These are phyloP conservation scores for Trichodelitschia bisporula DNA, from an alignment of 495 filamentous ascomycete species.

Conservation along the genomic window DNA sequence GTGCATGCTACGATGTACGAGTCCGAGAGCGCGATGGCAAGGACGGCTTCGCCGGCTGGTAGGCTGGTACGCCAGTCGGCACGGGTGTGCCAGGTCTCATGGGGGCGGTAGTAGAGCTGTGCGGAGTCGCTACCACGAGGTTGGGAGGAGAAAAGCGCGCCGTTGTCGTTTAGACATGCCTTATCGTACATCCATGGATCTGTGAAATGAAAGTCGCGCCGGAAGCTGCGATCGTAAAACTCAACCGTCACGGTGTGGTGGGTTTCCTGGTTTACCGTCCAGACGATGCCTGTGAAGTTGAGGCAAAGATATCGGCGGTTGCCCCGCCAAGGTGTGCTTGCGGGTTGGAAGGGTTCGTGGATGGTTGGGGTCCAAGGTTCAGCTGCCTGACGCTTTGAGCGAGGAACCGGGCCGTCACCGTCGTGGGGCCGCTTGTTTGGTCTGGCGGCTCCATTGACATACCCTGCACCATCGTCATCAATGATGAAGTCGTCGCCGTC, in stretches of 20 bases:
- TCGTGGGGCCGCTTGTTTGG: slow-evolving; percentile 26
- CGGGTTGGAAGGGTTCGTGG: slow-evolving; percentile 73
- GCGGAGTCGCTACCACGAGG: slow-evolving; percentile 35
- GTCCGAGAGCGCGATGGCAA: slow-evolving; percentile 75
- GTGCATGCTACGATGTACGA: slow-evolving; percentile 78
- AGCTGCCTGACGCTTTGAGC: neutral
- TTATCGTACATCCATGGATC: slow-evolving; percentile 90
- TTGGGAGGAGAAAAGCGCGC: slow-evolving; percentile 65
- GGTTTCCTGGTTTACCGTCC: slow-evolving; percentile 69
- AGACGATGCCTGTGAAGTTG: slow-evolving; percentile 80
- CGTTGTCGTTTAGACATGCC: slow-evolving; percentile 72
- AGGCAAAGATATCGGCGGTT: slow-evolving; percentile 82
- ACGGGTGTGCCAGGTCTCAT: slow-evolving; percentile 85
- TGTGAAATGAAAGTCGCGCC: slow-evolving; percentile 91
- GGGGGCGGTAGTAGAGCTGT: slow-evolving; percentile 84
- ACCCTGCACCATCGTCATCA: slow-evolving; percentile 72
- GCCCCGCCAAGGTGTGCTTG: slow-evolving; percentile 85
- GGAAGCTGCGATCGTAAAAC: slow-evolving; percentile 81
- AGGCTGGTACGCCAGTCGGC: slow-evolving; percentile 75
- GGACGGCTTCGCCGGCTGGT: slow-evolving; percentile 55
- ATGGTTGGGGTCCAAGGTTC: slow-evolving; percentile 33
- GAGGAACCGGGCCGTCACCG: too few species aligned
- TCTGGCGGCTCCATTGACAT: slow-evolving; percentile 35
- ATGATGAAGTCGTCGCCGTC: slow-evolving; percentile 58
- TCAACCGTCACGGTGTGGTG: slow-evolving; percentile 93